phyloP scores from a whole-genome alignment of 495 filamentous ascomycete genomes.

The Hapsidospora chrysogenum region DNA sequence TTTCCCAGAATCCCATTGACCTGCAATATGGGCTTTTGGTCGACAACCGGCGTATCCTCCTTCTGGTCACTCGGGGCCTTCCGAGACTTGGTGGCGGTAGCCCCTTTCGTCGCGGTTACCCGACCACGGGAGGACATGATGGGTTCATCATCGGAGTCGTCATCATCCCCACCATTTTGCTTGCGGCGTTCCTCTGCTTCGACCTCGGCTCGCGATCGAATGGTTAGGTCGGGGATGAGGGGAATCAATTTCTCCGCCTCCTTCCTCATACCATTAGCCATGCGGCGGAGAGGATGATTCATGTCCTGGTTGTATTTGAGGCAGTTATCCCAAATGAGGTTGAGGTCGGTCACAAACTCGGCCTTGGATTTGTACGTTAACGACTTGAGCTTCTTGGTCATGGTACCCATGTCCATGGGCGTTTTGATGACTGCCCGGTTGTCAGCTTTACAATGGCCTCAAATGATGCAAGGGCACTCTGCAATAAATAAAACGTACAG shows the following conservation, averaged over 20 bases:
- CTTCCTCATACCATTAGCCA: constrained; percentile 90
- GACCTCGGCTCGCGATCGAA: constrained; percentile 81
- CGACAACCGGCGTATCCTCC: constrained; percentile 60
- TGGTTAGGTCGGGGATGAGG: constrained; percentile 81
- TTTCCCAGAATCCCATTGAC: constrained; percentile 34
- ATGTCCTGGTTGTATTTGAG: constrained; percentile 87
- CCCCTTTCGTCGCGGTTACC: constrained; percentile 63
- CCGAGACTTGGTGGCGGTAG: constrained; percentile 40
- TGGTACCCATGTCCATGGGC: constrained; percentile 93
- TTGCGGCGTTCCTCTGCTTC: constrained; percentile 87
- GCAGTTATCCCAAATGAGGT: constrained; percentile 93
- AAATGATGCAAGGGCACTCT: no score
- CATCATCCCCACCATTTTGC: constrained; percentile 61
- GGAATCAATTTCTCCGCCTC: constrained; percentile 92
- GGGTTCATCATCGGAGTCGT: constrained; percentile 78
- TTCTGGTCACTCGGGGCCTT: constrained; percentile 62
- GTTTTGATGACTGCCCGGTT: constrained; percentile 65
- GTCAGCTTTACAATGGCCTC: no score
- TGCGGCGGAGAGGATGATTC: constrained; percentile 73
- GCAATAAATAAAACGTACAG: constrained; percentile 49
- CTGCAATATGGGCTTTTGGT: constrained; percentile 39
- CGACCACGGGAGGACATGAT: constrained; percentile 94
- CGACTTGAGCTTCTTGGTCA: constrained; percentile 93
- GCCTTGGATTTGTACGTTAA: constrained; percentile 82
- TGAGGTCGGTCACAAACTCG: constrained; percentile 85